Base-by-base conservation (phyloP, 2,329 filamentous ascomycete genomes). In the Aspergillus sp. region DNA sequence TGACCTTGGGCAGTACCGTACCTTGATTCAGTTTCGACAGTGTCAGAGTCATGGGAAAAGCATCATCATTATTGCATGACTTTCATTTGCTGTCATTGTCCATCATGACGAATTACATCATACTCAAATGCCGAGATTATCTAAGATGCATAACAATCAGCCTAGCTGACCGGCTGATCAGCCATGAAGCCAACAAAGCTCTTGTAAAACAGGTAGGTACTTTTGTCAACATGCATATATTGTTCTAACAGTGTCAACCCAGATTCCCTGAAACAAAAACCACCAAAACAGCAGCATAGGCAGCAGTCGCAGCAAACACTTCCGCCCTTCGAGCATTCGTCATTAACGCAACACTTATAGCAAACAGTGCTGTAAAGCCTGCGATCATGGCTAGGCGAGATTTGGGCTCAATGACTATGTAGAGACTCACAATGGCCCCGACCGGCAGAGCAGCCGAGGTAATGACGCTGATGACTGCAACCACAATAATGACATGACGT, bases 251-350 rank as follows among this genome's bases (percentile, higher is more conserved):
- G 34, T 13, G 9, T 41, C 34, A 41, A 5, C 34, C 34, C 11
- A 54, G 23, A 31, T 55, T 28, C 15, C 53, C 53, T 15, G 19
- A 28, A 30, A 55, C 53, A 41, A 55, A 55, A 34, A 55, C 53
- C 5, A 55, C 53, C 53, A 55, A 22, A 17, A 55, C 53, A 8
- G 53, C 53, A 46, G 53, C 53, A 13, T 55, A 55, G 38, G 53
- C 53, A 5, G 53, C 53, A 22, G 23, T 28, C 15, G 53, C 53
- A 6, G 19, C 28, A 15, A 55, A 55, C 2, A 47, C 22, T 25
- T 55, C 53, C 8, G 41, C 22, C 25, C 41, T 22, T 30, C 41
- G 41, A 4, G 53, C 38, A 47, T 55, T 55, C 5, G 53, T 48
- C 23, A 48, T 25, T 34, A 55, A 22, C 7, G 41, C 19, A 19